Base-by-base conservation (phyloP, 176 grass and related monocot genomes). In the Musa itinerans region DNA sequence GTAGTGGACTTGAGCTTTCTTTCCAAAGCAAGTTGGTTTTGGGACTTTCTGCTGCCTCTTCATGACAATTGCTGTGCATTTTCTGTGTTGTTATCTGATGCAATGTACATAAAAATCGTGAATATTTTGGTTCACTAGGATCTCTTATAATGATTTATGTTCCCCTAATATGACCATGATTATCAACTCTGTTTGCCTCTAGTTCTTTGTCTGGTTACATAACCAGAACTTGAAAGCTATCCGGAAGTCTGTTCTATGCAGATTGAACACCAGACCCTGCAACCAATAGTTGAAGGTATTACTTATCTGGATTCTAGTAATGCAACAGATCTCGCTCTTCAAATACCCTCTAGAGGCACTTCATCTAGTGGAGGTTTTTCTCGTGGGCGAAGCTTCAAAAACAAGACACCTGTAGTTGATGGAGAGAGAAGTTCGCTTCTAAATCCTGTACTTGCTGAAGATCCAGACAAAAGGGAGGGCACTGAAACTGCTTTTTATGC, bases 351-450 rank as follows among this genome's bases (percentile, higher is more conserved):
- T 26, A 53, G 58, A 77, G 19, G 57, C 5, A 51, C 11, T 64
- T 77, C 74, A 23, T 65, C 59, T 25, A 22, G 4, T 26, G 59
- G 48, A 65, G 58, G 34, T 16, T 65, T 77, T 77, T 65, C 75
- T 53, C 49, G 7, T 77, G 75, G 75, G 6, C 50, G 23, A 49
- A 77, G 75, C 61, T 77, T 77, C 21, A 77, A 77, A 52, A 77
- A 65, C 48, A 77, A 66, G 26, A 62, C 73, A 53, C 23, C 9
- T 17, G 15, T 76, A 63, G 17, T 65, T 66, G 75, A 77, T 26
- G 61, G 58, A 10, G 75, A 77, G 61, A 23, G 58, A 52, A 77
- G n/a, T 21, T 77, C 61, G 12, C 75, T 77, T 8, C 61, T 77
- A 52, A 66, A 27, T 52, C 34, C 61, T 24, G 75, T 65, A 66